Percentiles rank a stretch among this genome's conserved stretches.
These are phyloP conservation scores for Avicennia marina DNA, from an alignment of 257 asterid genomes.

Conservation along the genomic window DNA sequence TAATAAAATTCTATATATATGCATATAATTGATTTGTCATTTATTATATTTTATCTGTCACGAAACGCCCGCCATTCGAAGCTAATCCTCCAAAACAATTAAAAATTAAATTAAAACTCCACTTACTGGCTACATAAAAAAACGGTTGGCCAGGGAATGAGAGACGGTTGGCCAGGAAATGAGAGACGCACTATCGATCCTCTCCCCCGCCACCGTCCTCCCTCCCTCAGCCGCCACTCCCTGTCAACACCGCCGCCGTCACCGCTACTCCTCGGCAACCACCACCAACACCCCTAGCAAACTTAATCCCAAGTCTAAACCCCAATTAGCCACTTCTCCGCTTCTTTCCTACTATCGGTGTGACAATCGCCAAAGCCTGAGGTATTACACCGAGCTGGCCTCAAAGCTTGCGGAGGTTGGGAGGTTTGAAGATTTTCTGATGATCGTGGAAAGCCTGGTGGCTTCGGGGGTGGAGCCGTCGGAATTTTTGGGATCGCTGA, in stretches of 20 bases:
- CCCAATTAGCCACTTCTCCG: slow-evolving; percentile 35
- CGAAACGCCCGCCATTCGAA: slow-evolving; percentile 39
- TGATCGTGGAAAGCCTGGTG: slow-evolving; percentile 56
- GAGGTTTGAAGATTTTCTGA: slow-evolving; percentile 60
- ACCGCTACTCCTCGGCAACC: slow-evolving; percentile 23
- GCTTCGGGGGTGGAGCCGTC: slow-evolving; percentile 52
- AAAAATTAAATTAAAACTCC: background rate
- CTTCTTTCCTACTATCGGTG: slow-evolving; percentile 42
- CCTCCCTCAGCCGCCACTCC: slow-evolving; percentile 45
- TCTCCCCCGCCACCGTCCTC: slow-evolving; percentile 50
- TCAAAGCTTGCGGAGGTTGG: slow-evolving; percentile 75
- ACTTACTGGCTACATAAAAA: slow-evolving; percentile 18
- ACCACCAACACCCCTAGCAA: slow-evolving; percentile 28
- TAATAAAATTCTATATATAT: too few species aligned
- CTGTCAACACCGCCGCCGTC: slow-evolving; percentile 22
- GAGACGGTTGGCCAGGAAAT: too few species aligned
- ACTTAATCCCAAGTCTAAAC: slow-evolving; percentile 23
- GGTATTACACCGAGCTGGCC: slow-evolving; percentile 62
- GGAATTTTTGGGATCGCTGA: slow-evolving; percentile 37
- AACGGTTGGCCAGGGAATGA: slow-evolving; percentile 50
- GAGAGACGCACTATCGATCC: slow-evolving; percentile 66
- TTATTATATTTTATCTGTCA: too few species aligned
- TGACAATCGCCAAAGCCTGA: slow-evolving; percentile 37
- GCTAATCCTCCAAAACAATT: slow-evolving; percentile 36
- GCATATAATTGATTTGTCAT: too few species aligned